Percentiles rank a stretch among this genome's conserved stretches.
These are phyloP conservation scores for Cladosporium sp. DNA, from an alignment of 2,329 filamentous ascomycete genomes.

Conservation along the genomic window DNA sequence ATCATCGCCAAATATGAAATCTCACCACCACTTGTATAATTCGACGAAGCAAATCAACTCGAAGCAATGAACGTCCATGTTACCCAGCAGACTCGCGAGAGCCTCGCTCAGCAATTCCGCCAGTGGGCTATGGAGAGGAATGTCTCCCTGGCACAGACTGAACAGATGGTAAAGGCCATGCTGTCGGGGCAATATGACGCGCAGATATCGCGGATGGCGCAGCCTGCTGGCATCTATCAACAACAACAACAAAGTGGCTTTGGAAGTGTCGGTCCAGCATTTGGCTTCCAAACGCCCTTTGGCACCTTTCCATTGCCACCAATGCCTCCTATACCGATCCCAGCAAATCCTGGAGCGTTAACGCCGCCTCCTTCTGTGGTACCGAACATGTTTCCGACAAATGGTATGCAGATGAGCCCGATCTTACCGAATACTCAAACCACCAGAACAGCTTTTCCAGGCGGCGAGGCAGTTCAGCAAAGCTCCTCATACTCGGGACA, in stretches of 20 bases:
- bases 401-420: too few species aligned
- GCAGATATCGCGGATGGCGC: neutral
- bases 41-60: neutral
- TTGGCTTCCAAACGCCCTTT: neutral
- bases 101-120: neutral
- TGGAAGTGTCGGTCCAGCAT: neutral
- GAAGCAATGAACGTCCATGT: neutral
- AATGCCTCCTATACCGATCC: neutral
- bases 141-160: neutral
- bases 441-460: constrained; percentile 10
- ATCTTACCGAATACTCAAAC: neutral
- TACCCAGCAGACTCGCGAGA: constrained; percentile 1
- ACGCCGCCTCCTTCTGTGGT: neutral
- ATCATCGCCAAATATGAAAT: too few species aligned
- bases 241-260: neutral
- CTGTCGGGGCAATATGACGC: constrained; percentile 6
- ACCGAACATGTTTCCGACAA: neutral
- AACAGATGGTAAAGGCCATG: neutral
- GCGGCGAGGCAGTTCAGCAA: constrained; percentile 16
- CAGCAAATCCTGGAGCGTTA: neutral
- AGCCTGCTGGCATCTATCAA: neutral
- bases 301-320: neutral
- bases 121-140: constrained; percentile 5
- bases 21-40: too few species aligned
- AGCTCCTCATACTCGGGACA: constrained; percentile 16